Evolutionary conservation across 345 rosid genomes (phyloP).

Genomic region (Citrus australasica): DNA sequence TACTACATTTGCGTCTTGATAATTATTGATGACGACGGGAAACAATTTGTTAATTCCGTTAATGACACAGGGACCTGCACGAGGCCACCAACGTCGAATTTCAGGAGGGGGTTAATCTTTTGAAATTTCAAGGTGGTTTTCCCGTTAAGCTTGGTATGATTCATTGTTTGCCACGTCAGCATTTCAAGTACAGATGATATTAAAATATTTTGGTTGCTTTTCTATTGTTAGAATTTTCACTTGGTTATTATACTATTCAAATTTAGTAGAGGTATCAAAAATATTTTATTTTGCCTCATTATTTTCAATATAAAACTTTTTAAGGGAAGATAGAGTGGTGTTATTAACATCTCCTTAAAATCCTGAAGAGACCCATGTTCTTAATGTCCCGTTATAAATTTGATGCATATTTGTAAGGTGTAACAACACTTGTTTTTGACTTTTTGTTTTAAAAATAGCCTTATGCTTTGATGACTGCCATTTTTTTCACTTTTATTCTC

Average conservation of each 20-base stretch:
- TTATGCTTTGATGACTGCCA: too few species aligned
- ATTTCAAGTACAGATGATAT: not conserved
- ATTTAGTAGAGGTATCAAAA: not conserved
- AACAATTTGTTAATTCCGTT: not conserved
- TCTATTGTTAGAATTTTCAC: not conserved
- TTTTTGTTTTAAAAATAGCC: too few species aligned
- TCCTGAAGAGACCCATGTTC: too few species aligned
- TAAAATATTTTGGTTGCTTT: not conserved
- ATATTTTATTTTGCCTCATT: not conserved
- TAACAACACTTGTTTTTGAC: too few species aligned
- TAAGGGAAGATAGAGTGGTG: too few species aligned
- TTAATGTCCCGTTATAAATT: too few species aligned
- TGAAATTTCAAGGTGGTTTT: not conserved
- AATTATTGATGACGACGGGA: not conserved
- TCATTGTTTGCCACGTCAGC: slow-evolving; percentile 5
- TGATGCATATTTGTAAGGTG: too few species aligned
- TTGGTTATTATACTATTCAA: not conserved
- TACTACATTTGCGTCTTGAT: not conserved
- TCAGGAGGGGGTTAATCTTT: not conserved
- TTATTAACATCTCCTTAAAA: too few species aligned
- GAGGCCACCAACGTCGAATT: not conserved
- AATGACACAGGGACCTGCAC: not conserved
- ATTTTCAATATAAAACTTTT: too few species aligned
- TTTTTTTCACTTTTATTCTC: too few species aligned
- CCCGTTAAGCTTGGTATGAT: not conserved